These are phyloP conservation scores for Aspergillus sp. DNA, from an alignment of 2,329 filamentous ascomycete species.

Conservation along the genomic window DNA sequence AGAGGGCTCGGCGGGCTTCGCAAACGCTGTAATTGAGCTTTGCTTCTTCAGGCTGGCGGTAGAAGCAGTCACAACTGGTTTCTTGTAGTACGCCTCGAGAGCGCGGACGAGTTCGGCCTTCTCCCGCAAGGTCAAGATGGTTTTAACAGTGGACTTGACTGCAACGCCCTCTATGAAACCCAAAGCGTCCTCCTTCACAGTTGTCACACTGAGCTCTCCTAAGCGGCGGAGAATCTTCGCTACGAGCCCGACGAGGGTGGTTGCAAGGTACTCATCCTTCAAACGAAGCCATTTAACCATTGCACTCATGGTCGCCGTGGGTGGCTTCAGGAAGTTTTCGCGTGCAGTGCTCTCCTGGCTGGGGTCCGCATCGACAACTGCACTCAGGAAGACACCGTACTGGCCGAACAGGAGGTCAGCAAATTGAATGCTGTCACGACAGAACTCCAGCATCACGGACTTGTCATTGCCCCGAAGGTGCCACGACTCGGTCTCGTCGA, in stretches of 20 bases:
- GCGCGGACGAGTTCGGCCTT: constrained; percentile 74
- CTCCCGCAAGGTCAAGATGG: constrained; percentile 78
- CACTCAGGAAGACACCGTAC: constrained; percentile 77
- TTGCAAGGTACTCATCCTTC: constrained; percentile 81
- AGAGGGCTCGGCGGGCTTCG: constrained; percentile 35
- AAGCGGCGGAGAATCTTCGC: constrained; percentile 80
- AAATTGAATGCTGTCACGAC: constrained; percentile 91
- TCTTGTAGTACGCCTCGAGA: constrained; percentile 54
- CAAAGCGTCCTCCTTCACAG: constrained; percentile 66
- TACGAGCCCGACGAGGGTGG: constrained; percentile 76
- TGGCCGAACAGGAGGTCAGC: constrained; percentile 82
- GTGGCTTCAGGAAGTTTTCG: constrained; percentile 62
- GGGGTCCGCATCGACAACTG: constrained; percentile 52
- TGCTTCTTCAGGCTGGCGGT: constrained; percentile 46
- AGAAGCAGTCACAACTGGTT: constrained; percentile 42
- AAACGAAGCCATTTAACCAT: constrained; percentile 88
- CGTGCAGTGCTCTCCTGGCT: constrained; percentile 40
- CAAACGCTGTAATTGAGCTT: constrained; percentile 40
- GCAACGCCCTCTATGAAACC: constrained; percentile 57
- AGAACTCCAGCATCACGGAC: constrained; percentile 82
- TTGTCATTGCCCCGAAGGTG: constrained; percentile 69
- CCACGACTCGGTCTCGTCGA: constrained; percentile 81
- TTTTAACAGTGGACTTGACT: constrained; percentile 60
- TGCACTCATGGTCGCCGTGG: constrained; percentile 62
- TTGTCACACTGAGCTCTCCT: constrained; percentile 69